A percentile compares a stretch with the other conserved stretches of the same genome.
phyloP scores from a whole-genome alignment of 129 eudicot species.

The Glebionis coronaria region DNA sequence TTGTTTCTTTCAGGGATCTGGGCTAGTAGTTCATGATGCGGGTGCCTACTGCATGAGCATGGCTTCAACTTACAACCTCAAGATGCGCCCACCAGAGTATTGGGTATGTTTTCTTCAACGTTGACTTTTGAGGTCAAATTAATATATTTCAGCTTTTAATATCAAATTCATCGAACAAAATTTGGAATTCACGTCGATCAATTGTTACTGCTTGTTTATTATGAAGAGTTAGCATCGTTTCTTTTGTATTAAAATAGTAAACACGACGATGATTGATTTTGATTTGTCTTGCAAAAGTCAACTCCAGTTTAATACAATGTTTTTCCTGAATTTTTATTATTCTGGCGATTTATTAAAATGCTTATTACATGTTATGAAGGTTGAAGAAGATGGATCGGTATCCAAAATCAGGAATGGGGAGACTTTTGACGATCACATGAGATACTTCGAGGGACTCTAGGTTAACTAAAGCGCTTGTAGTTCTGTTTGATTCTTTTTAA shows the following conservation, averaged over 20 bases:
- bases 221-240: background rate
- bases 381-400: constrained; percentile 83
- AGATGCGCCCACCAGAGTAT: constrained; percentile 97
- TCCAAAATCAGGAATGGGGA: constrained; percentile 86
- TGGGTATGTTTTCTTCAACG: constrained; percentile 50
- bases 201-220: background rate
- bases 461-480: background rate
- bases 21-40: constrained; percentile 96
- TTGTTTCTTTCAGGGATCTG: constrained; percentile 56
- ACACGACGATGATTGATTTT: background rate
- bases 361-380: constrained; percentile 33
- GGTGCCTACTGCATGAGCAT: constrained; percentile 99
- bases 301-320: no score
- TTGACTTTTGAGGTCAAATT: constrained; percentile 15
- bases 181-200: background rate
- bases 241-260: background rate
- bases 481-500: background rate
- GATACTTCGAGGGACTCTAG: constrained; percentile 71
- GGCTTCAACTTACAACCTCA: constrained; percentile 95
- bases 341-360: no score
- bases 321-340: no score
- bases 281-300: constrained; percentile 14
- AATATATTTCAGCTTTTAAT: background rate
- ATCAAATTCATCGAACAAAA: no score
- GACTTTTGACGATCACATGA: constrained; percentile 90